Conservation (phyloP, 441 rosid genomes). For the Corymbia citriodora region DNA sequence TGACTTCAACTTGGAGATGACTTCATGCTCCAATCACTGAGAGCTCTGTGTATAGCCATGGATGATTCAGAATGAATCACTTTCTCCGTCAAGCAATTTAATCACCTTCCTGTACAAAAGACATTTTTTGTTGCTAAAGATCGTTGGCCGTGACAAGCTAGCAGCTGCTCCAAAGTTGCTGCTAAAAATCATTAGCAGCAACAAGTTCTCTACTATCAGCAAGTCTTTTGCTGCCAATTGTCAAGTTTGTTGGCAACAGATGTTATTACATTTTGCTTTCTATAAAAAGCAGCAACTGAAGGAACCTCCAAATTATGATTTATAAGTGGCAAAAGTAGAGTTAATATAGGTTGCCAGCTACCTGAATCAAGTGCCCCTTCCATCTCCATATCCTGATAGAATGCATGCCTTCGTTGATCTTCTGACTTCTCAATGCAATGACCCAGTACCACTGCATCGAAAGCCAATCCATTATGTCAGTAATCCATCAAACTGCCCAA, state of each 20-base stretch:
- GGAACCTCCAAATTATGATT: neutral
- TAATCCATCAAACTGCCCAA: neutral
- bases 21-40: neutral
- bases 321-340: neutral
- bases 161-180: neutral
- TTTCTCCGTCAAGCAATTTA: neutral
- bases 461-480: constrained; percentile 2
- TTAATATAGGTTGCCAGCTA: constrained; percentile 1
- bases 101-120: neutral
- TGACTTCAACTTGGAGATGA: neutral
- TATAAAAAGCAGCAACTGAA: neutral
- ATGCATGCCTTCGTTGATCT: constrained; percentile 15
- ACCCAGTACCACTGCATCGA: constrained; percentile 82
- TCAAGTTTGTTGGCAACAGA: neutral
- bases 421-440: constrained; percentile 48
- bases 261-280: neutral
- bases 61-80: neutral
- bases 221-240: neutral
- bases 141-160: neutral
- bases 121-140: neutral
- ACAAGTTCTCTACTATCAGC: neutral
- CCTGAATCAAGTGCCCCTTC: constrained; percentile 88
- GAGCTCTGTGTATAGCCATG: neutral
- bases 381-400: constrained; percentile 73
- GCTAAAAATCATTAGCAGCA: neutral